These are phyloP conservation scores for Bodo saltans DNA, from an alignment of 78 protist species.

Conservation along the genomic window DNA sequence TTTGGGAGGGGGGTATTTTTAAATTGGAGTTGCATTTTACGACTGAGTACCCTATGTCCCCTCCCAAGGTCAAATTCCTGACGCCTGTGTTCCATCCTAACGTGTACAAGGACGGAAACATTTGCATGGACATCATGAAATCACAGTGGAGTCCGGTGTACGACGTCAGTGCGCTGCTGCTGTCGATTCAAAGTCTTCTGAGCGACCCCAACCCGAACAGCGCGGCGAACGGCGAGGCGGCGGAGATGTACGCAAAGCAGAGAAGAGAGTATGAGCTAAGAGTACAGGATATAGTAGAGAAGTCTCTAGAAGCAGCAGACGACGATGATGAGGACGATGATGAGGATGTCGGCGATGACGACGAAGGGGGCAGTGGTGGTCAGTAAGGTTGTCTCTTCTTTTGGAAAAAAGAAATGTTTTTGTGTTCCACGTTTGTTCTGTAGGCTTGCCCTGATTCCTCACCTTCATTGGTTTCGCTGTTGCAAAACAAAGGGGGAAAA, in stretches of 20 bases:
- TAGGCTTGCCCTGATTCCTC: too few species aligned
- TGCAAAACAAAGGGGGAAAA: too few species aligned
- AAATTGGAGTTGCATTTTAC: neutral
- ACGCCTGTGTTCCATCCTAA: conserved; percentile 87
- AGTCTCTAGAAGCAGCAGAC: too few species aligned
- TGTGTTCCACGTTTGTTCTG: too few species aligned
- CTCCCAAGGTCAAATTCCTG: conserved; percentile 61
- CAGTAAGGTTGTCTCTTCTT: too few species aligned
- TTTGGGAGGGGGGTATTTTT: conserved; percentile 38
- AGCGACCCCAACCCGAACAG: conserved; percentile 69
- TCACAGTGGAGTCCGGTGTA: conserved; percentile 79
- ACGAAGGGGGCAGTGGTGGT: too few species aligned
- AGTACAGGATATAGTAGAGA: too few species aligned
- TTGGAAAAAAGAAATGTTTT: too few species aligned
- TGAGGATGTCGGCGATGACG: too few species aligned
- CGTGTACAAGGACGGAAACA: conserved; percentile 73
- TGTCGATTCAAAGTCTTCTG: conserved; percentile 59
- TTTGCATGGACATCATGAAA: conserved; percentile 90
- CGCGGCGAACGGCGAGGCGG: conserved; percentile 26
- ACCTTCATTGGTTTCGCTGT: too few species aligned
- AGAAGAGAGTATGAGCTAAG: too few species aligned
- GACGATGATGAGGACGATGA: too few species aligned
- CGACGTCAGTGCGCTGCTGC: conserved; percentile 60
- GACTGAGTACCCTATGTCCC: conserved; percentile 6
- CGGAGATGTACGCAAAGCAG: neutral